phyloP scores from a whole-genome alignment of 441 rosid genomes.

The Manihot esculenta region DNA sequence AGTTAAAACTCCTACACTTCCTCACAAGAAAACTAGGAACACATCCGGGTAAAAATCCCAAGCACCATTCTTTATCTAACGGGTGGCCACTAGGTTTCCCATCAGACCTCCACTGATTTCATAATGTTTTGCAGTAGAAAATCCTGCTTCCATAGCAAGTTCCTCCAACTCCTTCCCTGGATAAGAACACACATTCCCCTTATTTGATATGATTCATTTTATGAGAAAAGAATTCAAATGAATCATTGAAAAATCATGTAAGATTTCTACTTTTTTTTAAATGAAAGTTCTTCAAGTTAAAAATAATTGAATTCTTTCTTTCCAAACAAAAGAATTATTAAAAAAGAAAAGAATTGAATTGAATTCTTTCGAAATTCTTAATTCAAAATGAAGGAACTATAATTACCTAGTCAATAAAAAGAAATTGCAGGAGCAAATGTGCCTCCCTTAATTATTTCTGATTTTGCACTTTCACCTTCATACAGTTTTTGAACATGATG shows the following conservation, averaged over 20 bases:
- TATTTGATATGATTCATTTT: too few relatives aligned
- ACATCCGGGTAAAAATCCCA: conserved; percentile 3
- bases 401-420: neutral
- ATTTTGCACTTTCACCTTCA: neutral
- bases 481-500: neutral
- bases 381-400: too few relatives aligned
- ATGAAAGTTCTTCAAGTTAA: too few relatives aligned
- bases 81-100: conserved; percentile 77
- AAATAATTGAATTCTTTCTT: too few relatives aligned
- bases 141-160: conserved; percentile 71
- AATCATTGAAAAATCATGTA: too few relatives aligned
- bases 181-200: conserved; percentile 7
- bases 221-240: too few relatives aligned
- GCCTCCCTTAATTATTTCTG: neutral
- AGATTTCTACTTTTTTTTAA: too few relatives aligned
- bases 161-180: conserved; percentile 75
- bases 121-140: conserved; percentile 61
- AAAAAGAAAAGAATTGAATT: too few relatives aligned
- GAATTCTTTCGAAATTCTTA: too few relatives aligned
- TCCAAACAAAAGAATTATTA: too few relatives aligned
- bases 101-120: conserved; percentile 78
- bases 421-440: neutral
- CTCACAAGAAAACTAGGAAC: neutral
- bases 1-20: neutral
- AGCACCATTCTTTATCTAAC: conserved; percentile 21